Conservation (phyloP, 108 stramenopile species). For the Stephanodiscus triporus region DNA sequence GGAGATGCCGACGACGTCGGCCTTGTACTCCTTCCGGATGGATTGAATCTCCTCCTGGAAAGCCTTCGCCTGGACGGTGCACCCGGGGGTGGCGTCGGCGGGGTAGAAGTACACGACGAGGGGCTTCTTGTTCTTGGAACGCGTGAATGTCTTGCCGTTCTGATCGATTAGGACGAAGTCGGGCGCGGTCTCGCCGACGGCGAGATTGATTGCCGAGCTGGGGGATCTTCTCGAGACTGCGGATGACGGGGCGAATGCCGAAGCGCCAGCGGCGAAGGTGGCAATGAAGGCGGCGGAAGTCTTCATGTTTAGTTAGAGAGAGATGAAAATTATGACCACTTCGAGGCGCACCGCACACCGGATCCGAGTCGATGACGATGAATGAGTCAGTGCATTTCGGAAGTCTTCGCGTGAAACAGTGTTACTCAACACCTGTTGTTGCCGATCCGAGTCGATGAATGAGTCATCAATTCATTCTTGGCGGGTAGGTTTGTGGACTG, state of each 20-base stretch:
- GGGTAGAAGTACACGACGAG: slow-evolving; percentile 87
- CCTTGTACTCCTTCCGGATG: slow-evolving; percentile 77
- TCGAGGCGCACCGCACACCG: too few species aligned
- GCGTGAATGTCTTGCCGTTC: slow-evolving; percentile 78
- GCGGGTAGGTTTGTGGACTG: too few species aligned
- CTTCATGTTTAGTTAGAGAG: slow-evolving; percentile 55
- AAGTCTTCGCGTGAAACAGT: too few species aligned
- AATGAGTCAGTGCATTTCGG: too few species aligned
- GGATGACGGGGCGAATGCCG: slow-evolving; percentile 63
- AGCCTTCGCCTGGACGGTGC: slow-evolving; percentile 74
- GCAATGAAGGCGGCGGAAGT: slow-evolving; percentile 34
- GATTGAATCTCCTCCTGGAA: slow-evolving; percentile 69
- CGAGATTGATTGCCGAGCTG: slow-evolving; percentile 56
- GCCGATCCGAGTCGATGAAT: too few species aligned
- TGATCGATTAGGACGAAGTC: slow-evolving; percentile 79
- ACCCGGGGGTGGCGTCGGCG: slow-evolving; percentile 79
- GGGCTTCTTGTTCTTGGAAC: slow-evolving; percentile 78
- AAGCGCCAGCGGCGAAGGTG: slow-evolving; percentile 36
- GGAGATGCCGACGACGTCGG: slow-evolving; percentile 81
- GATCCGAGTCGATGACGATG: too few species aligned
- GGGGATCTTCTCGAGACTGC: slow-evolving; percentile 11
- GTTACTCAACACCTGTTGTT: too few species aligned
- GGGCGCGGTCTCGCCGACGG: slow-evolving; percentile 78
- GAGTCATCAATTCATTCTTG: too few species aligned
- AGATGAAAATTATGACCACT: too few species aligned